Evolutionary conservation across 176 grass and related monocot species (phyloP).

Genomic region (Cenchrus purpureus): DNA sequence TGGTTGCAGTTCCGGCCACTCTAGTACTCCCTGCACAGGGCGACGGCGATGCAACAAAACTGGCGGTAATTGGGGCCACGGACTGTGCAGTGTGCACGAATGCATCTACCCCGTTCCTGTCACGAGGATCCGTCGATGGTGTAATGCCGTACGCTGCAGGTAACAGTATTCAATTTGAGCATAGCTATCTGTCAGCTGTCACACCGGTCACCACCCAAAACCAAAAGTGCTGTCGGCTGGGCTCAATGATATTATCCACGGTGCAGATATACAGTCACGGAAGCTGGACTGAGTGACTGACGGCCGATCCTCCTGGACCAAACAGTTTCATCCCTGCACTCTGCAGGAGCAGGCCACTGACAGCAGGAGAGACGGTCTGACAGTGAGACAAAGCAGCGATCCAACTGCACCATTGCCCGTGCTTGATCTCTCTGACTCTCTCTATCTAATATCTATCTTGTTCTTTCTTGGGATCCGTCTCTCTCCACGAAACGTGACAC

Average conservation of each 20-base stretch:
- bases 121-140: not conserved
- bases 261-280: not conserved
- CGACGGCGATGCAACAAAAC: not conserved
- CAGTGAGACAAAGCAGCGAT: slow-evolving; percentile 14
- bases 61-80: not conserved
- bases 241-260: not conserved
- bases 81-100: not conserved
- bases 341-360: not conserved
- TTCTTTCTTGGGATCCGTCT: not conserved
- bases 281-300: not conserved
- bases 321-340: not conserved
- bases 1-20: not conserved
- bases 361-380: not conserved
- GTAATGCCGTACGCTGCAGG: not conserved
- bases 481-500: not conserved
- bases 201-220: not conserved
- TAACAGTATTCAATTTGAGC: not conserved
- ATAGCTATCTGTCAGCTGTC: no score
- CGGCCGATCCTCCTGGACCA: not conserved
- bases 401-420: not conserved
- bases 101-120: not conserved
- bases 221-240: not conserved
- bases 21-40: not conserved
- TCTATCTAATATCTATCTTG: not conserved
- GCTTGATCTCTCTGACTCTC: no score